Evolutionary conservation across 352 stramenopile species (phyloP), one percentile per base, ranked within the genome.

Genomic region (Phytopythium sindhum): DNA sequence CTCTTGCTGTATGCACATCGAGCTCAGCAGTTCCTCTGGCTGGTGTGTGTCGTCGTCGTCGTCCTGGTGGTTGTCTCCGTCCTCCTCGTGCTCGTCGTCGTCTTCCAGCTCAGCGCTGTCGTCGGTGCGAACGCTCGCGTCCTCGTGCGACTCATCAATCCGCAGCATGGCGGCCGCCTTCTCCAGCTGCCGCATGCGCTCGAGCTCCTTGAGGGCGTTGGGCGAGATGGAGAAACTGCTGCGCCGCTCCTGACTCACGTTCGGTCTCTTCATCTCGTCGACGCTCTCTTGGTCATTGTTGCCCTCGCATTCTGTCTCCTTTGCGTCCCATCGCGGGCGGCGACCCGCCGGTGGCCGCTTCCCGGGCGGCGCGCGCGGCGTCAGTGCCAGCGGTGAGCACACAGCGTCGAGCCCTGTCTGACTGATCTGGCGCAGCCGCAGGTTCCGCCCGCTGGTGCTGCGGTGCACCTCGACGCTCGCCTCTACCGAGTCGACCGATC

Each of bases 151-250:
- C 21, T 80, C 70, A 31, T 75, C 64, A 39, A 31, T 67, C 60
- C 41, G 69, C 51, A 12, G 68, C 37, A 47, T 70, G 17, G 23
- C 55, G n/a, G 8, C 68, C 50, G 24, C 71, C 53, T 48, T 62
- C 44, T 14, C 52, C 51, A 57, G n/a, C 44, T 70, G 75, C 1
- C 70, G 69, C 14, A 69, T 56, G n/a, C 75, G 66, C 2, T 79
- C 79, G 14, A 88, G 61, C 23, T 88, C 74, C 52, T 84, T 76
- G 37, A 88, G 56, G 2, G 70, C 73, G 51, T 77, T 70, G 29
- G 79, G 73, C 4, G 78, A 81, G 59, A 90, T 86, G 21, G 77
- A 82, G 52, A 88, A 90, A 48, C 81, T 90, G 56, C 74, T 84
- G n/a, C 81, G 77, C 44, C 78, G 68, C 26, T 88, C 74, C 37